These are phyloP conservation scores for Fusarium foetens DNA, from an alignment of 2,329 filamentous ascomycete species.

Conservation along the genomic window DNA sequence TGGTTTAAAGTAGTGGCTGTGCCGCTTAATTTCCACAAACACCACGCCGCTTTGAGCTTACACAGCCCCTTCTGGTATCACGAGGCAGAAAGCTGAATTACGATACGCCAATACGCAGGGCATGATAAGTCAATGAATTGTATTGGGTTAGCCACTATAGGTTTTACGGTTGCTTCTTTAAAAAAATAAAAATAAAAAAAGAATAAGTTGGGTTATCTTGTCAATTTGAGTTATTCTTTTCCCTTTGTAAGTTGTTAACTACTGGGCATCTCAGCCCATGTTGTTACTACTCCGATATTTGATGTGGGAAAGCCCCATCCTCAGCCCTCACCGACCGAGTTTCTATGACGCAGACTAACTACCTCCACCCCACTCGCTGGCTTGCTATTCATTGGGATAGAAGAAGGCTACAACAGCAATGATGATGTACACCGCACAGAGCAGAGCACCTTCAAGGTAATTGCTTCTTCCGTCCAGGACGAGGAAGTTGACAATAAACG, in stretches of 20 bases:
- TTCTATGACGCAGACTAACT: not conserved
- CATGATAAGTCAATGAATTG: not conserved
- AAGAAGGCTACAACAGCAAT: constrained; percentile 75
- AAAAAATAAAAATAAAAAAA: no score
- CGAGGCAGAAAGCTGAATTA: not conserved
- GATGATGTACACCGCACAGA: constrained; percentile 75
- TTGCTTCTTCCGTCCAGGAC: constrained; percentile 88
- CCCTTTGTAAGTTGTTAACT: not conserved
- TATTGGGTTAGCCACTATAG: not conserved
- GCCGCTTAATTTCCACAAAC: constrained; percentile 17
- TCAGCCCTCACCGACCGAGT: constrained; percentile 15
- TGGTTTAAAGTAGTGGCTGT: constrained; percentile 28
- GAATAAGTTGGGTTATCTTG: not conserved
- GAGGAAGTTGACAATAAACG: constrained; percentile 88
- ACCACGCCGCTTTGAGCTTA: constrained; percentile 30
- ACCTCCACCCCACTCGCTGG: constrained; percentile 52
- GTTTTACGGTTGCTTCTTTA: not conserved
- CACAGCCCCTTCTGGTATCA: constrained; percentile 22
- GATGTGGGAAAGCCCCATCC: not conserved
- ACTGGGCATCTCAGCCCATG: not conserved
- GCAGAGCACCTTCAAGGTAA: constrained; percentile 81
- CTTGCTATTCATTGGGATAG: constrained; percentile 65
- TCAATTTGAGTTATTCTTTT: not conserved
- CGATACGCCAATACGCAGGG: not conserved
- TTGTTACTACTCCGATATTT: not conserved